Evolutionary conservation across 768 basidiomycete species (phyloP).

Genomic region (Kwoniella sp.): DNA sequence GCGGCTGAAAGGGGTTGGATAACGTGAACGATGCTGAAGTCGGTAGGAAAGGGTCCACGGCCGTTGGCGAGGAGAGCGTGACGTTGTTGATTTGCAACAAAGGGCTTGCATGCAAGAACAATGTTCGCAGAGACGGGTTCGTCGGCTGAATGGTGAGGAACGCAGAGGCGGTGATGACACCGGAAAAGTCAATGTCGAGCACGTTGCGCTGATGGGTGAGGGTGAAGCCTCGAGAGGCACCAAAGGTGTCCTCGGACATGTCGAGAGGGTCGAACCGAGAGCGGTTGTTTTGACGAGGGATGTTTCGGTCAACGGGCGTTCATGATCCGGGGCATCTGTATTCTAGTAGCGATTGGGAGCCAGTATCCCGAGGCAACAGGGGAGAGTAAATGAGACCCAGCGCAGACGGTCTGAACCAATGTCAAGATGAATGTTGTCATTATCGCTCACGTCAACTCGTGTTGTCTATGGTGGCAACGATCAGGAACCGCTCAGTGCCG

Average conservation of each 20-base stretch:
- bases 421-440: too few species aligned
- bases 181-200: constrained; percentile 86
- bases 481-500: too few species aligned
- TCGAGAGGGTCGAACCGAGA: constrained; percentile 20
- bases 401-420: too few species aligned
- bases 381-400: too few species aligned
- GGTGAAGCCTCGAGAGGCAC: constrained; percentile 10
- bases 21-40: constrained; percentile 39
- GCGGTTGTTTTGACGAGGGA: too few species aligned
- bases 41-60: constrained; percentile 28
- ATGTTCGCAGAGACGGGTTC: constrained; percentile 69
- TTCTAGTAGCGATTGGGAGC: too few species aligned
- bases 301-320: too few species aligned
- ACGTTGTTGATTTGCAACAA: constrained; percentile 31
- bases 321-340: neutral
- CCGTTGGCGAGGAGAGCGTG: constrained; percentile 39
- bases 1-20: constrained; percentile 55
- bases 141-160: constrained; percentile 84
- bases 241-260: constrained; percentile 5
- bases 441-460: too few species aligned
- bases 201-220: constrained; percentile 84
- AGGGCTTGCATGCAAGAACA: constrained; percentile 64
- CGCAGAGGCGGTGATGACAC: constrained; percentile 83
- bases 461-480: too few species aligned
- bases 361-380: too few species aligned